Evolutionary conservation across 2,329 filamentous ascomycete species (phyloP).

Genomic region (Claviceps sp.): DNA sequence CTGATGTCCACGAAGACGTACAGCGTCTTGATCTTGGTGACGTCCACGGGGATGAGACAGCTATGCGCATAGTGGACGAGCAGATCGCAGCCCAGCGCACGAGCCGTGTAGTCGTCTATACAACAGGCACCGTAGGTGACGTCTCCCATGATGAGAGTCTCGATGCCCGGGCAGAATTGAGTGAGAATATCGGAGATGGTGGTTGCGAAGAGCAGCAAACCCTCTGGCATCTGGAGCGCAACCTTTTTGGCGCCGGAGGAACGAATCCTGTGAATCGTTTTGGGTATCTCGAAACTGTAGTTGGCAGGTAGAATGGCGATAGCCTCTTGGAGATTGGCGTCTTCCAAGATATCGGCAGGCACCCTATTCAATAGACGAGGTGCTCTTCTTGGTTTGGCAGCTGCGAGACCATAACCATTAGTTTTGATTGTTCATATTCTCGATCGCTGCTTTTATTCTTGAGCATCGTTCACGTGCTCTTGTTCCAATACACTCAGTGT

Average conservation of each 20-base stretch:
- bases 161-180: slow-evolving; percentile 81
- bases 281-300: slow-evolving; percentile 97
- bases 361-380: slow-evolving; percentile 84
- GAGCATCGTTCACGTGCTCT: no score
- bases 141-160: slow-evolving; percentile 97
- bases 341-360: slow-evolving; percentile 71
- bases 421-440: background rate
- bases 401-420: slow-evolving; percentile 26
- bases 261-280: slow-evolving; percentile 90
- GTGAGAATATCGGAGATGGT: slow-evolving; percentile 95
- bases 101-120: slow-evolving; percentile 94
- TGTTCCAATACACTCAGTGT: background rate
- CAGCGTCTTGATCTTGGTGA: slow-evolving; percentile 91
- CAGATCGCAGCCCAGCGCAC: slow-evolving; percentile 85
- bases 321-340: slow-evolving; percentile 74
- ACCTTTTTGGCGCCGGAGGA: slow-evolving; percentile 67
- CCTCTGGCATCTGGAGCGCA: slow-evolving; percentile 95
- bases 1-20: slow-evolving; percentile 98
- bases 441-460: no score
- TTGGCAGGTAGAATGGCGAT: slow-evolving; percentile 82
- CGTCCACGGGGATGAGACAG: slow-evolving; percentile 88
- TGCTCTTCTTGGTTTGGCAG: slow-evolving; percentile 55
- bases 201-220: slow-evolving; percentile 85
- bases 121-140: slow-evolving; percentile 98
- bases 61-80: slow-evolving; percentile 95